Conservation (phyloP, 768 basidiomycete species). For the Russula virescens region DNA sequence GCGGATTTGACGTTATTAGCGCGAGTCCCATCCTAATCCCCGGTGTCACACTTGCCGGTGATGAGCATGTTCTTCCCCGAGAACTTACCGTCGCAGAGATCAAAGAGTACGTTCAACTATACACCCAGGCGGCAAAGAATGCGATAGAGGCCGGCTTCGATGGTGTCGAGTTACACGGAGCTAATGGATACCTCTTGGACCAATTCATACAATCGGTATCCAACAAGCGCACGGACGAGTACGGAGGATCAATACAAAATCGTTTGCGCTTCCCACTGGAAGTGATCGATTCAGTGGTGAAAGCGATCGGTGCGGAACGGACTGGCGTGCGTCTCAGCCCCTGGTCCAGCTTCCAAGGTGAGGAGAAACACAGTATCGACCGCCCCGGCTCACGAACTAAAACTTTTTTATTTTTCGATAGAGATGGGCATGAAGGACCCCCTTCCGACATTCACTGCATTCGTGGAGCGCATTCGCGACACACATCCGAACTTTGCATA, state of each 20-base stretch:
- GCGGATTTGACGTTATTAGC: conserved; percentile 24
- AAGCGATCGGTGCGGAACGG: conserved; percentile 36
- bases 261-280: conserved; percentile 38
- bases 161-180: conserved; percentile 35
- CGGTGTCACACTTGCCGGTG: too few relatives aligned
- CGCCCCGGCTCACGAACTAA: not conserved
- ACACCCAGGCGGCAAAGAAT: conserved; percentile 33
- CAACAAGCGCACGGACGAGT: conserved; percentile 41
- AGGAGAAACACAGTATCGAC: not conserved
- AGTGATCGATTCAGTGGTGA: conserved; percentile 33
- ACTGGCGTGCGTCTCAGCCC: conserved; percentile 37
- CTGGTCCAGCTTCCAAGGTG: conserved; percentile 30
- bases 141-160: conserved; percentile 40
- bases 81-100: conserved; percentile 28
- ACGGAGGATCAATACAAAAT: conserved; percentile 43
- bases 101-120: conserved; percentile 26
- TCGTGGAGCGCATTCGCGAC: conserved; percentile 4
- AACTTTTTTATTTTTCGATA: not conserved
- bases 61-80: conserved; percentile 22
- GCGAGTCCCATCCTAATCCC: conserved; percentile 29
- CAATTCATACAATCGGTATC: conserved; percentile 34
- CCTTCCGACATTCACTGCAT: conserved; percentile 3
- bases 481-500: conserved; percentile 8
- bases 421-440: conserved; percentile 19
- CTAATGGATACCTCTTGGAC: conserved; percentile 30